A percentile compares a stretch with the other conserved stretches of the same genome.
Conservation (phyloP, 2,329 filamentous ascomycete genomes). For the Fusarium xyrophilum region DNA sequence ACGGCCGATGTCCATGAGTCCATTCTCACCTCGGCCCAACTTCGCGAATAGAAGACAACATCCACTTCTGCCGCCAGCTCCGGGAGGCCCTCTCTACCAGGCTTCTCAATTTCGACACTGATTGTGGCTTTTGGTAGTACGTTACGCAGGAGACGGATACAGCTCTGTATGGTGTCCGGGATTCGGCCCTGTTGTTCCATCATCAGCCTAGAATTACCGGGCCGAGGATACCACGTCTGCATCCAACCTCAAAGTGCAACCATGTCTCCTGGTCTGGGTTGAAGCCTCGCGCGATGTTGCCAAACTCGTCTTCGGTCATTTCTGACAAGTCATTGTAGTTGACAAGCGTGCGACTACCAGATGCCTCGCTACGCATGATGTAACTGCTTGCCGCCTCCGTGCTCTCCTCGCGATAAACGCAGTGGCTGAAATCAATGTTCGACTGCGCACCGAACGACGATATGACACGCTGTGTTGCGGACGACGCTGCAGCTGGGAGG, state of each 20-base stretch:
- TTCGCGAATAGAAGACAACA: conserved; percentile 75
- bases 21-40: conserved; percentile 69
- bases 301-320: conserved; percentile 70
- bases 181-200: conserved; percentile 62
- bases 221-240: neutral
- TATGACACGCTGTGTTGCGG: conserved; percentile 59
- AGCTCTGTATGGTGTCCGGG: conserved; percentile 65
- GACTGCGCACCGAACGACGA: conserved; percentile 57
- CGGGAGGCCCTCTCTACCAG: conserved; percentile 64
- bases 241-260: conserved; percentile 75
- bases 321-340: conserved; percentile 73
- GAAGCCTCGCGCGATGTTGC: conserved; percentile 50
- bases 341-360: conserved; percentile 71
- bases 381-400: conserved; percentile 70
- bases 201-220: conserved; percentile 18
- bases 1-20: conserved; percentile 7
- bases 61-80: conserved; percentile 68
- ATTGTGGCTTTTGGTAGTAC: conserved; percentile 55
- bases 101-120: conserved; percentile 78
- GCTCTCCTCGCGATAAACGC: conserved; percentile 64
- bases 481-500: conserved; percentile 61
- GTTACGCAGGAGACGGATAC: conserved; percentile 63
- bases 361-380: conserved; percentile 67
- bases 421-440: conserved; percentile 59
- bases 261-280: conserved; percentile 53